Base-by-base conservation (phyloP, 495 filamentous ascomycete species). In the Talaromyces thailandensis region DNA sequence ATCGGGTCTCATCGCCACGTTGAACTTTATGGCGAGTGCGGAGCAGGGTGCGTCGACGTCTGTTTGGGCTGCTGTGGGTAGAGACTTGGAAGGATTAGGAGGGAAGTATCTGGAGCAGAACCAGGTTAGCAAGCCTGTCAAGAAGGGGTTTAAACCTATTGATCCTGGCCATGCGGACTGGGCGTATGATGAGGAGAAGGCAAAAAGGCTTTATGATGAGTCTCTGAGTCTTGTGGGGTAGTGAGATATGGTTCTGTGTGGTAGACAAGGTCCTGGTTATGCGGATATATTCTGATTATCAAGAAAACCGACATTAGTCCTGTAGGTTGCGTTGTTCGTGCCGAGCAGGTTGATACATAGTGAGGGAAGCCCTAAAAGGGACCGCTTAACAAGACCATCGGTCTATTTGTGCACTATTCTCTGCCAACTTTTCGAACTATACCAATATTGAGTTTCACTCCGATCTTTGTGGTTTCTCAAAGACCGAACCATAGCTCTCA, bases 31-130 rank as follows among this genome's bases (percentile, higher is more conserved):
- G 56, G 78, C 78, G 68, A 65, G 69, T 52, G 52, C 70, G 26
- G 68, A 69, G 61, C 70, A 76, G 48, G 74, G 68, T 1, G 64
- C 73, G 14, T 74, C 81, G 0, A 84, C 81, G 8, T 79, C 71
- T 59, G 73, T 76, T 65, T 73, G 66, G 48, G 83, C 69, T 50
- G 75, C 70, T 62, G 71, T 75, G 58, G 71, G 65, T 3, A 76
- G 64, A 57, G 70, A 75, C 21, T 64, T 66, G 62, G 71, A 74
- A 57, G 69, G 65, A 1, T 68, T 74, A 40, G 79, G 79, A 62
- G 77, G 81, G 1, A 68, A 73, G 48, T 80, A 82, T 66, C 65
- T 80, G 40, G 73, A 73, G 18, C 37, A 18, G 37, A 43, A 43
- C 11, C 37, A 43, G 37, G n/a, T 43, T 18, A 43, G 37, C 6